These are phyloP conservation scores for Magnolia kwangsiensis DNA, from an alignment of 164 flowering plant species.

Conservation along the genomic window DNA sequence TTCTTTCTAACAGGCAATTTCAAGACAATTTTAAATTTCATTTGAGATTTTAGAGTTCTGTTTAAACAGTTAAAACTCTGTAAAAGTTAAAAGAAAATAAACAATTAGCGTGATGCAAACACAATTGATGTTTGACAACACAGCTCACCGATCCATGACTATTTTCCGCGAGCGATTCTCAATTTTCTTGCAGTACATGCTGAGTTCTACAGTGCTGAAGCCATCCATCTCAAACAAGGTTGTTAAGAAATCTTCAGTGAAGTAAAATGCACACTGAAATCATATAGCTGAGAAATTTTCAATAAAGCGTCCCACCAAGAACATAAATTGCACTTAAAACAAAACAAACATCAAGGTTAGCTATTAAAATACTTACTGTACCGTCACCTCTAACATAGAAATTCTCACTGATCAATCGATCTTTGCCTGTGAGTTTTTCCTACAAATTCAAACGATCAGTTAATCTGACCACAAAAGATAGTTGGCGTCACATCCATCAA, in stretches of 20 bases:
- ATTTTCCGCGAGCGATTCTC: slow-evolving; percentile 80
- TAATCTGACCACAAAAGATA: no score
- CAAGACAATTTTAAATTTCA: not conserved
- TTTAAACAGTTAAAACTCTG: not conserved
- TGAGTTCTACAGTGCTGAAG: slow-evolving; percentile 54
- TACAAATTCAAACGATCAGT: slow-evolving; percentile 19
- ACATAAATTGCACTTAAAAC: not conserved
- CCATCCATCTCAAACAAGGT: slow-evolving; percentile 64
- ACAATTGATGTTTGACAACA: slow-evolving; percentile 1
- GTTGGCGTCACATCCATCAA: no score
- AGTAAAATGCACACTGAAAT: slow-evolving; percentile 86
- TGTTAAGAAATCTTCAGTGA: slow-evolving; percentile 69
- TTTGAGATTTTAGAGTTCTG: not conserved
- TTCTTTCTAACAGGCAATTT: not conserved
- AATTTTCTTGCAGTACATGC: slow-evolving; percentile 78
- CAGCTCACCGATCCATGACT: slow-evolving; percentile 70
- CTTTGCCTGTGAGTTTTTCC: slow-evolving; percentile 74
- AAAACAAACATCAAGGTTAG: not conserved
- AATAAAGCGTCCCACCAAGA: not conserved
- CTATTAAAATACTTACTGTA: slow-evolving; percentile 56
- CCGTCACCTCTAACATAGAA: slow-evolving; percentile 97
- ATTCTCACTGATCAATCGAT: slow-evolving; percentile 84
- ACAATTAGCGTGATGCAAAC: not conserved
- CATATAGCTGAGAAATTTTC: not conserved
- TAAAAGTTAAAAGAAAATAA: not conserved